Evolutionary conservation across 805 yeast species (phyloP).

Genomic region (Yarrowia hollandica): DNA sequence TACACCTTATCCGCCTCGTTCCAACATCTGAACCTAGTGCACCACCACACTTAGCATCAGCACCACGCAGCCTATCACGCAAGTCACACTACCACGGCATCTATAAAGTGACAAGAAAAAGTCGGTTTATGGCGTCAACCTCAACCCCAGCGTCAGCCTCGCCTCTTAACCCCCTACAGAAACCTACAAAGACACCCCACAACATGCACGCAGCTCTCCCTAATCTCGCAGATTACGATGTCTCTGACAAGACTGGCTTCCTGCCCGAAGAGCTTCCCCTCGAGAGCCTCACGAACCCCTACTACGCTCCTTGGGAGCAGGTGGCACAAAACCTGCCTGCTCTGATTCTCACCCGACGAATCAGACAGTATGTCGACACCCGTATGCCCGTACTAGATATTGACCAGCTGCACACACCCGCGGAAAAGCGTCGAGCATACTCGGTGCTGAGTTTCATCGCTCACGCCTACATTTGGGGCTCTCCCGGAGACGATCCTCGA

Average conservation of each 20-base stretch:
- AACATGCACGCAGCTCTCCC: slow-evolving; percentile 47
- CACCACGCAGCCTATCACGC: slow-evolving; percentile 2
- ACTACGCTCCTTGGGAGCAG: slow-evolving; percentile 76
- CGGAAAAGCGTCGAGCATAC: slow-evolving; percentile 76
- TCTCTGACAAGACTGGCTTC: slow-evolving; percentile 73
- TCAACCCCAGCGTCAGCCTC: not conserved
- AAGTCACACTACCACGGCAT: not conserved
- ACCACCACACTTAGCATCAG: not conserved
- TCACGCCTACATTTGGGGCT: slow-evolving; percentile 91
- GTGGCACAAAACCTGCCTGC: slow-evolving; percentile 69
- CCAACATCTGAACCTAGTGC: slow-evolving; percentile 16
- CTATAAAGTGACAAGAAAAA: slow-evolving; percentile 18
- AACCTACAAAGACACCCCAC: not conserved
- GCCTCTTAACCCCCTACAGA: not conserved
- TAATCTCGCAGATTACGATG: slow-evolving; percentile 61
- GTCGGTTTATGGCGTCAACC: not conserved
- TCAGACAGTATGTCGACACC: slow-evolving; percentile 62
- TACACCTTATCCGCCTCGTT: slow-evolving; percentile 25
- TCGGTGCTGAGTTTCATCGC: slow-evolving; percentile 74
- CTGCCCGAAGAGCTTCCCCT: slow-evolving; percentile 71
- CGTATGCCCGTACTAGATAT: slow-evolving; percentile 58
- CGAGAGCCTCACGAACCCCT: slow-evolving; percentile 55
- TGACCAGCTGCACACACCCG: slow-evolving; percentile 46
- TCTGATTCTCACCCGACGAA: slow-evolving; percentile 61
- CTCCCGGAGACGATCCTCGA: slow-evolving; percentile 52